phyloP scores from a whole-genome alignment of 2,329 filamentous ascomycete genomes.

The Aspergillus sp. region DNA sequence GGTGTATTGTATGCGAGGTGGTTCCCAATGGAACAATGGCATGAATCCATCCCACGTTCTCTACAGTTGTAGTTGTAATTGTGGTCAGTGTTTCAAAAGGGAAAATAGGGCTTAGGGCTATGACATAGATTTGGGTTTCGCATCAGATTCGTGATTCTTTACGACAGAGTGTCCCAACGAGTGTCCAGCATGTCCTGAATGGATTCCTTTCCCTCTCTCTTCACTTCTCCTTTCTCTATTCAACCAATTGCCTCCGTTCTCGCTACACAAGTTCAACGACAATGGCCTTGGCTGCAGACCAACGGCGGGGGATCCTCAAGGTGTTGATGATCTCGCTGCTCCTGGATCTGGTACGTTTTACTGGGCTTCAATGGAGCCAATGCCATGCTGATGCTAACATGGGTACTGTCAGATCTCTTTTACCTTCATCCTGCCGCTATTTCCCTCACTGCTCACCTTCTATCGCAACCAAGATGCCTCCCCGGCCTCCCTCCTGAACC shows the following conservation, averaged over 20 bases:
- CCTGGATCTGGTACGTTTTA: constrained; percentile 66
- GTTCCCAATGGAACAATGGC: not conserved
- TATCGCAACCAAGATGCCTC: constrained; percentile 72
- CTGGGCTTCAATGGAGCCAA: too few relatives aligned
- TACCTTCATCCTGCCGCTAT: constrained; percentile 94
- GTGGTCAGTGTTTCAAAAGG: not conserved
- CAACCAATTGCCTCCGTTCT: not conserved
- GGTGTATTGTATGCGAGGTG: not conserved
- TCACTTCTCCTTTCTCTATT: not conserved
- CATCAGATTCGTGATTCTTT: too few relatives aligned
- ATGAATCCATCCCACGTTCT: not conserved
- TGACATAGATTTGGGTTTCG: constrained; percentile 5
- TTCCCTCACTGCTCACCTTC: constrained; percentile 90
- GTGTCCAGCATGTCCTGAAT: constrained; percentile 2
- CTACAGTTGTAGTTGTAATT: not conserved
- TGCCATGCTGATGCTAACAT: not conserved
- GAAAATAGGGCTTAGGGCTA: constrained; percentile 10
- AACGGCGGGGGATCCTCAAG: constrained; percentile 71
- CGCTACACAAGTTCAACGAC: not conserved
- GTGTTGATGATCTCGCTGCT: constrained; percentile 86
- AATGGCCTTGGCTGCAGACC: constrained; percentile 33
- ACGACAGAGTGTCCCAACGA: too few relatives aligned
- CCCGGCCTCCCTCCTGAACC: constrained; percentile 62
- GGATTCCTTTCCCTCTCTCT: constrained; percentile 4
- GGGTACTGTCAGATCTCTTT: constrained; percentile 68